Evolutionary conservation across 2,329 filamentous ascomycete species (phyloP).

Genomic region (Penicillium sp.): DNA sequence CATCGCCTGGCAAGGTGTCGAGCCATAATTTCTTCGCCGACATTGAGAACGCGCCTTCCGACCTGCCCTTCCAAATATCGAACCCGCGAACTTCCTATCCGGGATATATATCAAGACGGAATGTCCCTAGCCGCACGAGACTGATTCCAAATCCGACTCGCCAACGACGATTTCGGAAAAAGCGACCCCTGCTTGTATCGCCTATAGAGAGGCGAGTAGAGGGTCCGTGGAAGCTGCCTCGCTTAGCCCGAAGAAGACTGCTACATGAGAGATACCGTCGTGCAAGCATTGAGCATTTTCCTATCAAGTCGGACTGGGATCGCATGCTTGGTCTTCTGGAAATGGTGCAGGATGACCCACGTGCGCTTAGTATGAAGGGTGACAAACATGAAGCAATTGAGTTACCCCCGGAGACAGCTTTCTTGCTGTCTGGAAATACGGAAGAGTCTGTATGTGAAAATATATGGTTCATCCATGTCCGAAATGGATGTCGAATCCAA

Average conservation of each 20-base stretch:
- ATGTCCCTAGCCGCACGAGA: no score
- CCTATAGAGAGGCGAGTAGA: not conserved
- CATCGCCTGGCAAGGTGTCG: no score
- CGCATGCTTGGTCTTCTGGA: not conserved
- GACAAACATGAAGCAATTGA: constrained; percentile 27
- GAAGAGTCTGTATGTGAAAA: constrained; percentile 33
- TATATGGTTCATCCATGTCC: constrained; percentile 32
- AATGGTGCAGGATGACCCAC: constrained; percentile 16
- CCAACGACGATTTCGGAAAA: no score
- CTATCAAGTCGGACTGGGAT: not conserved
- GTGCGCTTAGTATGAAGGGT: constrained; percentile 9
- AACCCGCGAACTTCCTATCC: no score
- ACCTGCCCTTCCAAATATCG: no score
- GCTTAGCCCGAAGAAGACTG: not conserved
- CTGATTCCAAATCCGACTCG: no score
- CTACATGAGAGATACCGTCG: not conserved
- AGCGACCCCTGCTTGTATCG: no score
- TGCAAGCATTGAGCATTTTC: not conserved
- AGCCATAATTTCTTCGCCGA: no score
- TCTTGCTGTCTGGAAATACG: constrained; percentile 29
- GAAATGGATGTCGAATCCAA: constrained; percentile 38
- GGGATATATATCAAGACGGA: no score
- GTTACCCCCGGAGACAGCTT: constrained; percentile 34
- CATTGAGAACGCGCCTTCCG: no score
- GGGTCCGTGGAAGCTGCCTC: not conserved